Evolutionary conservation across 116 monocot species (phyloP), one percentile per base, ranked within the genome.

Genomic region (Phalaenopsis hybrid): DNA sequence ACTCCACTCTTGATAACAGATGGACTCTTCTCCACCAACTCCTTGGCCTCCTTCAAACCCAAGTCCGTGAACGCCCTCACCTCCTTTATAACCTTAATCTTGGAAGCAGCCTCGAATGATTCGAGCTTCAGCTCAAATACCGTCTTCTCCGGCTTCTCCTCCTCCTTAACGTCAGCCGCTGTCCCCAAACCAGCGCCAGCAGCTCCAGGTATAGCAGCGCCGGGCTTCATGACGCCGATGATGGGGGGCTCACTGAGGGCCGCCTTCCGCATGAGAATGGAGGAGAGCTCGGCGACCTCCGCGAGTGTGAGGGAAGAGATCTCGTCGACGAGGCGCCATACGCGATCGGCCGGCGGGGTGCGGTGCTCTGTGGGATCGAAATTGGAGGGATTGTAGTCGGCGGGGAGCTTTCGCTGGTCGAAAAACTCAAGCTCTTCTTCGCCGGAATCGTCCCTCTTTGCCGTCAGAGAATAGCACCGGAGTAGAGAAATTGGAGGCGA

Each of bases 41-140:
- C 98, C 85, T 99, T 99, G 5, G 98, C 98, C 84, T 99, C 98
- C 92, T 99, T 99, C 81, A 99, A 81, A n/a, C 98, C 98, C 21
- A 99, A 83, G 59, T 85, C 88, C 1, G 98, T 99, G 77, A 99
- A 95, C 21, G 88, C 88, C 57, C 98, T 89, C 48, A 99, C 92
- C 87, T 99, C 98, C 86, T 99, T 99, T 61, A 99, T 98, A 70
- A 99, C 98, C 86, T 90, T 90, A 57, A 90, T 88, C 88, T 90
- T 90, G n/a, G 89, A 86, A 11, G 96, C 85, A 12, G 92, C 89
- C 13, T 96, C 96, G 58, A 85, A 96, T 13, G 86, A 85, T 45
- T 97, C 97, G 82, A 97, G 69, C 90, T 86, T 89, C 78, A 97
- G 82, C 83, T 97, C 97, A 76, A 94, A 97, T 81, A 97, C 94